Percentiles rank a stretch among this genome's conserved stretches.
These are phyloP conservation scores for Goffeauzyma gilvescens DNA, from an alignment of 768 basidiomycete genomes.

Conservation along the genomic window DNA sequence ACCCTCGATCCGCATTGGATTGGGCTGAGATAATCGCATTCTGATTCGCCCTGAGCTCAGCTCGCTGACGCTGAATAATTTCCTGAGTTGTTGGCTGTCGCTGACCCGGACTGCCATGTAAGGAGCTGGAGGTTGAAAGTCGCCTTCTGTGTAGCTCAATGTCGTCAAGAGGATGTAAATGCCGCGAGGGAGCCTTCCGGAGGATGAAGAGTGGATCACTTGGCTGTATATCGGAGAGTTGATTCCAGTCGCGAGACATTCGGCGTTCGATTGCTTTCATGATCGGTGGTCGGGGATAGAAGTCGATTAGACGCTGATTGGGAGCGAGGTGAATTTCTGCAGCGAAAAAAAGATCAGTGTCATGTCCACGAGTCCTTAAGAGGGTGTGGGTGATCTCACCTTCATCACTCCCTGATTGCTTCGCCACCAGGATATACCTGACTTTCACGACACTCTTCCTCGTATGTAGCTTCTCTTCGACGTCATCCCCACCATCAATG, in stretches of 20 bases:
- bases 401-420: constrained; percentile 39
- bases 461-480: constrained; percentile 78
- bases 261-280: constrained; percentile 57
- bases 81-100: constrained; percentile 39
- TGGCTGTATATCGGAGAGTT: constrained; percentile 52
- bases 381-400: constrained; percentile 38
- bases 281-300: constrained; percentile 54
- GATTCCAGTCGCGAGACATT: constrained; percentile 64
- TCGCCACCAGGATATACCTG: constrained; percentile 58
- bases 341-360: constrained; percentile 6
- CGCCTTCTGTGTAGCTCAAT: constrained; percentile 46
- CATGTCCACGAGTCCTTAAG: no score
- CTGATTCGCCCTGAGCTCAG: constrained; percentile 65
- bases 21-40: constrained; percentile 69
- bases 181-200: constrained; percentile 54
- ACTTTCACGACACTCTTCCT: constrained; percentile 58
- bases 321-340: constrained; percentile 44
- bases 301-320: constrained; percentile 63
- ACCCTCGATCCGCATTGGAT: constrained; percentile 62
- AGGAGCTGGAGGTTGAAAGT: constrained; percentile 8
- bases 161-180: constrained; percentile 53
- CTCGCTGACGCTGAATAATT: constrained; percentile 82
- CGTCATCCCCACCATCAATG: constrained; percentile 92
- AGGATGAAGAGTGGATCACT: constrained; percentile 82
- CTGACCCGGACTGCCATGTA: constrained; percentile 3